Evolutionary conservation across 345 rosid genomes (phyloP).

Genomic region (Gossypioides kirkii): DNA sequence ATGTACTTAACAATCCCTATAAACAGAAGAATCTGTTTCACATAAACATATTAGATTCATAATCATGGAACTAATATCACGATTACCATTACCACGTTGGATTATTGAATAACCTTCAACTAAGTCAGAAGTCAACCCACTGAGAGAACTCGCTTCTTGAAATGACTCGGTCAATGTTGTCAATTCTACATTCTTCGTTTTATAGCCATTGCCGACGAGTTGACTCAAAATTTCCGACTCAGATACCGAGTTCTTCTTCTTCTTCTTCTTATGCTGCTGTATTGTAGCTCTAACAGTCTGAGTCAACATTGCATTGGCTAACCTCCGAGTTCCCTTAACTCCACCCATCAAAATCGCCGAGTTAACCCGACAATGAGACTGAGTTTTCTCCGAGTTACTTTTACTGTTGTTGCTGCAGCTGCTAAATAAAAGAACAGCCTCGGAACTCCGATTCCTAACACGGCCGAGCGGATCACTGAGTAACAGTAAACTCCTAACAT

Average conservation of each 20-base stretch:
- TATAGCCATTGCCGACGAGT: conserved; percentile 46
- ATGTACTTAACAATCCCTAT: conserved; percentile 48
- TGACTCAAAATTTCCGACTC: conserved; percentile 64
- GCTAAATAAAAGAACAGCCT: conserved; percentile 40
- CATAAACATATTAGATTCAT: conserved; percentile 61
- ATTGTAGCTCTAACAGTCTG: conserved; percentile 59
- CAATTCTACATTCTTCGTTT: conserved; percentile 42
- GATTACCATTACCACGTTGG: conserved; percentile 32
- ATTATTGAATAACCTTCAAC: conserved; percentile 27
- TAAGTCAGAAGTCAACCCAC: conserved; percentile 24
- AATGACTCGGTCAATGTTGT: conserved; percentile 37
- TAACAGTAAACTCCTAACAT: conserved; percentile 40
- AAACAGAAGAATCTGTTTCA: conserved; percentile 52
- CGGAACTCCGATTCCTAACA: conserved; percentile 50
- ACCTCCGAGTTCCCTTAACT: conserved; percentile 50
- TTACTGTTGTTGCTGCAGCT: conserved; percentile 20
- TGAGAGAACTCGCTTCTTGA: conserved; percentile 45
- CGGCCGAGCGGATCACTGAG: conserved; percentile 68
- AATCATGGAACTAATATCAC: conserved; percentile 23
- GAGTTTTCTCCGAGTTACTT: conserved; percentile 34
- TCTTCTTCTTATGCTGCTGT: conserved; percentile 43
- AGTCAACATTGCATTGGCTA: conserved; percentile 55
- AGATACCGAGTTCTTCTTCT: conserved; percentile 35
- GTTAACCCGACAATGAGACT: conserved; percentile 27
- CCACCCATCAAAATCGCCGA: conserved; percentile 67